Conservation (phyloP, 306 rosid genomes). For the Castanopsis chinensis region DNA sequence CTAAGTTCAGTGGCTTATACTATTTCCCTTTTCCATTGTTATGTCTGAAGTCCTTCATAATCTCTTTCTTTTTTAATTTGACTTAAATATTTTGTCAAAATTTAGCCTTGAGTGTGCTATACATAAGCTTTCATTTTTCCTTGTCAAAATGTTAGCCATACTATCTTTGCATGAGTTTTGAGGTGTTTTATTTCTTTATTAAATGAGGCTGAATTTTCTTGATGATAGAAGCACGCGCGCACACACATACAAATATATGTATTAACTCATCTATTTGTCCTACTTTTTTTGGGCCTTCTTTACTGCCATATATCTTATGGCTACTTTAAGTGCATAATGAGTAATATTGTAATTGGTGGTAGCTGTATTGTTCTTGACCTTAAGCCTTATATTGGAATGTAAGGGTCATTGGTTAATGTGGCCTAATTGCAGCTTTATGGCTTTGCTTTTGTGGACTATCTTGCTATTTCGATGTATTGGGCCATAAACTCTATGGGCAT, state of each 20-base stretch:
- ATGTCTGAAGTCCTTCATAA: too few species aligned
- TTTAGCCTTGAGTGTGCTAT: not conserved
- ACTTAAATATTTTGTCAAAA: not conserved
- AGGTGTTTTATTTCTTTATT: not conserved
- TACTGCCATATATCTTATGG: not conserved
- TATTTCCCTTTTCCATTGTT: slow-evolving; percentile 8
- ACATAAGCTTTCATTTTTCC: not conserved
- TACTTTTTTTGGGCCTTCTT: not conserved
- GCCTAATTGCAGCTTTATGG: not conserved
- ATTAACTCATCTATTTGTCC: not conserved
- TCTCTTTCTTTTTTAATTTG: not conserved
- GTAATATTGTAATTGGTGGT: not conserved
- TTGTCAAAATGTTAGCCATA: not conserved
- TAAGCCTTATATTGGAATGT: not conserved
- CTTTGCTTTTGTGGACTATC: not conserved
- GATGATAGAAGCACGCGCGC: too few species aligned
- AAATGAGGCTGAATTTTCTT: not conserved
- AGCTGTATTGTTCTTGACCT: not conserved
- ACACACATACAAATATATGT: not conserved
- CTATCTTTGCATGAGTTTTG: not conserved
- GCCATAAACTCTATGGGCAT: not conserved
- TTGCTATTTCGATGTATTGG: not conserved
- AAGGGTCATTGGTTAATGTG: not conserved
- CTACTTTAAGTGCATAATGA: not conserved
- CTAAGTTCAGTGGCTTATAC: not conserved